These are phyloP conservation scores for Mrakia hoshinonis DNA, from an alignment of 768 basidiomycete species.

Conservation along the genomic window DNA sequence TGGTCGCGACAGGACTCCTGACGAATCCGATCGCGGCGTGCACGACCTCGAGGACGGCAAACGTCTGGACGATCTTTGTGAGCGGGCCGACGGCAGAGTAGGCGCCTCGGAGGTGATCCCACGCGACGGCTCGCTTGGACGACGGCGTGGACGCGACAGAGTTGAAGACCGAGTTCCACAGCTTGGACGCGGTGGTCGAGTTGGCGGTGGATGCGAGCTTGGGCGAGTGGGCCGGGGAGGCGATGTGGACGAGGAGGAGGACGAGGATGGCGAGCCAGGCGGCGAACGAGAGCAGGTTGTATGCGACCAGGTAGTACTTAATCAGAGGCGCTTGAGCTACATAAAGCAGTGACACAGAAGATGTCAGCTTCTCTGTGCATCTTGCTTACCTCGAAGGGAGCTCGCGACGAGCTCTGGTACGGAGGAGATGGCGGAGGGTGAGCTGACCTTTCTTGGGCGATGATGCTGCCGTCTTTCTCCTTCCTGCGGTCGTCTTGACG, in stretches of 20 bases:
- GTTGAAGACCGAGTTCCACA: constrained; percentile 24
- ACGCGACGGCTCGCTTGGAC: constrained; percentile 40
- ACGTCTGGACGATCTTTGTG: constrained; percentile 69
- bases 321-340: constrained; percentile 15
- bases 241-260: constrained; percentile 44
- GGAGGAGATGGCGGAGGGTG: not conserved
- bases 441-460: constrained; percentile 20
- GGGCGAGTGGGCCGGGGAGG: constrained; percentile 43
- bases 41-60: constrained; percentile 71
- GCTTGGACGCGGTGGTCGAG: constrained; percentile 20
- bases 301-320: constrained; percentile 58
- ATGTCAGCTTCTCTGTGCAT: no score
- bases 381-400: not conserved
- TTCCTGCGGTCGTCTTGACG: constrained; percentile 18
- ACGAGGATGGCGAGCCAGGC: constrained; percentile 69
- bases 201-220: constrained; percentile 41
- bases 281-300: constrained; percentile 65
- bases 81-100: constrained; percentile 54
- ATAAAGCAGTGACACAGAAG: not conserved
- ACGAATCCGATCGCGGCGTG: constrained; percentile 76
- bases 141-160: constrained; percentile 32
- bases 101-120: constrained; percentile 49
- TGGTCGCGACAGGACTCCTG: constrained; percentile 63
- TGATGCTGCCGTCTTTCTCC: not conserved
- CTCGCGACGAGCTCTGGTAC: not conserved